Percentiles rank a stretch among this genome's conserved stretches.
These are phyloP conservation scores for Eimeria zaria DNA, from an alignment of 169 alveolate species.

Conservation along the genomic window DNA sequence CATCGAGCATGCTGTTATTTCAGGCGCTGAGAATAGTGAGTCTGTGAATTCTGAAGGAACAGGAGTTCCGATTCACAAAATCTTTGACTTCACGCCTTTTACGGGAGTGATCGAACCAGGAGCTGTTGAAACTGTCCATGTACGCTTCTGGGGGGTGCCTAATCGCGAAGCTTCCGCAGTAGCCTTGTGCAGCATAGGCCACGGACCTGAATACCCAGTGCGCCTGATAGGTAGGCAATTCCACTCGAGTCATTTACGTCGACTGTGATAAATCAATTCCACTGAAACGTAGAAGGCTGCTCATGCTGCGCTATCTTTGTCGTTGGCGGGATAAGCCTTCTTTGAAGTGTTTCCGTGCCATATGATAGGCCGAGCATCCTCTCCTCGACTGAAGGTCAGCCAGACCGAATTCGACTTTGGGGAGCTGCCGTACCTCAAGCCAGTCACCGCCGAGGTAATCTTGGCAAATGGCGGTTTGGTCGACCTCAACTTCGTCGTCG, in stretches of 20 bases:
- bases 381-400: slow-evolving; percentile 91
- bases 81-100: slow-evolving; percentile 96
- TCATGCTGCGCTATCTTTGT: neutral
- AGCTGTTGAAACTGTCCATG: slow-evolving; percentile 92
- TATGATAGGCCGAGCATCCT: slow-evolving; percentile 81
- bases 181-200: slow-evolving; percentile 95
- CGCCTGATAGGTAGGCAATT: slow-evolving; percentile 93
- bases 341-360: neutral
- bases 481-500: slow-evolving; percentile 94
- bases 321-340: neutral
- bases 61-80: slow-evolving; percentile 92
- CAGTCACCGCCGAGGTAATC: slow-evolving; percentile 88
- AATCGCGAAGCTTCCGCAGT: slow-evolving; percentile 92
- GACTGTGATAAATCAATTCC: neutral
- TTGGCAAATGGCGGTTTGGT: slow-evolving; percentile 95
- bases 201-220: slow-evolving; percentile 97
- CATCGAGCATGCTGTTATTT: neutral
- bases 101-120: slow-evolving; percentile 95
- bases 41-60: slow-evolving; percentile 43
- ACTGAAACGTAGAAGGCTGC: neutral
- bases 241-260: neutral
- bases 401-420: slow-evolving; percentile 94
- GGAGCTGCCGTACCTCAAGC: slow-evolving; percentile 87
- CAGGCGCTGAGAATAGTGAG: slow-evolving; percentile 51
- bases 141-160: slow-evolving; percentile 94